A percentile compares a stretch with the other conserved stretches of the same genome.
Evolutionary conservation across 192 early-diverging fungal species (phyloP).

Genomic region (Coemansia sp.): DNA sequence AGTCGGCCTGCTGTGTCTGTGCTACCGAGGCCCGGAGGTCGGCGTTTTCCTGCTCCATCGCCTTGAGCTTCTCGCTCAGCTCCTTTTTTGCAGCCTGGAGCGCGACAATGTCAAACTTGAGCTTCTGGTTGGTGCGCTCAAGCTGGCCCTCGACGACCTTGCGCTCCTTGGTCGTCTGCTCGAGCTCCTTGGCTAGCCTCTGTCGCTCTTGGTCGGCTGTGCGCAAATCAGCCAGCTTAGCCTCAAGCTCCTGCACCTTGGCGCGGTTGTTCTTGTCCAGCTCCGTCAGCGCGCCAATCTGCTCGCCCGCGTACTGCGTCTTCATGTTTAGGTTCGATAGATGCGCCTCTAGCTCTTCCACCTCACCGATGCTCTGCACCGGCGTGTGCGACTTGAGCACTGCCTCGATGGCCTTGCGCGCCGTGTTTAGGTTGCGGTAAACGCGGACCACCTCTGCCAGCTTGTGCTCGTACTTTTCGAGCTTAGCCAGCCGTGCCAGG

Average conservation of each 20-base stretch:
- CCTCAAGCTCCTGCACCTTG: constrained; percentile 27
- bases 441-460: constrained; percentile 45
- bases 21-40: not conserved
- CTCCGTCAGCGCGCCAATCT: constrained; percentile 47
- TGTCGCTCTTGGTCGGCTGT: constrained; percentile 9
- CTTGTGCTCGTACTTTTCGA: constrained; percentile 53
- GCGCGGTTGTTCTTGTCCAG: constrained; percentile 34
- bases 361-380: constrained; percentile 47
- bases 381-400: constrained; percentile 44
- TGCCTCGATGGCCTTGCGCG: constrained; percentile 40
- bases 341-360: constrained; percentile 48
- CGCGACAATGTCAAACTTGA: constrained; percentile 21
- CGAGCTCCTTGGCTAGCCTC: constrained; percentile 12
- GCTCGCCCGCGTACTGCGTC: constrained; percentile 42
- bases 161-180: constrained; percentile 28
- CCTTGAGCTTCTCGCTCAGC: not conserved
- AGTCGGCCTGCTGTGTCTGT: not conserved
- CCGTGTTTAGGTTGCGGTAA: constrained; percentile 44
- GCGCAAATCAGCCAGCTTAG: constrained; percentile 1
- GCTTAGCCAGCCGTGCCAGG: constrained; percentile 18
- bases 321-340: constrained; percentile 44
- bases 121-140: constrained; percentile 36
- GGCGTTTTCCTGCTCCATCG: not conserved
- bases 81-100: constrained; percentile 5
- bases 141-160: constrained; percentile 41